phyloP scores from a whole-genome alignment of 768 basidiomycete species.

The Erythrobasidium yunnanense region DNA sequence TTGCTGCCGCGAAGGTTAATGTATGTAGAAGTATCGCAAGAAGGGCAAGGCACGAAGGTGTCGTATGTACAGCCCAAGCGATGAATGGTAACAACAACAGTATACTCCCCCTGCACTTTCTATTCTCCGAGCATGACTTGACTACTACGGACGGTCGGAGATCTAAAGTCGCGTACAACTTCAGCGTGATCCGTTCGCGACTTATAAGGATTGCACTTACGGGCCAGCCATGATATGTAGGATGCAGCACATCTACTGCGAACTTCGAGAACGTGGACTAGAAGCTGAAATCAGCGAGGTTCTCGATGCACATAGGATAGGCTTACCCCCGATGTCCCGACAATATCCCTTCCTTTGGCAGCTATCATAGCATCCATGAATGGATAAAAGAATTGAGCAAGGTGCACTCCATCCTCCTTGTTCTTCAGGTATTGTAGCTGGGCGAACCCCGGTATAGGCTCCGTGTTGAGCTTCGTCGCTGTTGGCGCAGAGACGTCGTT shows the following conservation, averaged over 20 bases:
- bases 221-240: slow-evolving; percentile 46
- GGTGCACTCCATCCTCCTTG: slow-evolving; percentile 47
- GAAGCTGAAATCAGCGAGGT: background rate
- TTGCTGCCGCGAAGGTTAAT: too few relatives aligned
- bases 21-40: too few relatives aligned
- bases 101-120: too few relatives aligned
- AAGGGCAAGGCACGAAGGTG: too few relatives aligned
- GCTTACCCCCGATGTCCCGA: slow-evolving; percentile 50
- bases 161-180: too few relatives aligned
- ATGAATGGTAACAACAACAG: too few relatives aligned
- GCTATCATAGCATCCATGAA: slow-evolving; percentile 64
- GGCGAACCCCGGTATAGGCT: background rate
- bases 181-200: too few relatives aligned
- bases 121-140: too few relatives aligned
- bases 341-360: slow-evolving; percentile 50
- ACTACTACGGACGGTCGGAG: too few relatives aligned
- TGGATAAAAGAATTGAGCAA: slow-evolving; percentile 51
- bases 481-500: slow-evolving; percentile 45
- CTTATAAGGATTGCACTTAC: background rate
- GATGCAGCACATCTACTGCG: slow-evolving; percentile 59
- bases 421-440: slow-evolving; percentile 43
- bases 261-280: slow-evolving; percentile 65
- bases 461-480: slow-evolving; percentile 7
- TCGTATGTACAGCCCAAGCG: too few relatives aligned
- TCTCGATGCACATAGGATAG: background rate